Base-by-base conservation (phyloP, 164 flowering plant species). In the Litsea cubeba region DNA sequence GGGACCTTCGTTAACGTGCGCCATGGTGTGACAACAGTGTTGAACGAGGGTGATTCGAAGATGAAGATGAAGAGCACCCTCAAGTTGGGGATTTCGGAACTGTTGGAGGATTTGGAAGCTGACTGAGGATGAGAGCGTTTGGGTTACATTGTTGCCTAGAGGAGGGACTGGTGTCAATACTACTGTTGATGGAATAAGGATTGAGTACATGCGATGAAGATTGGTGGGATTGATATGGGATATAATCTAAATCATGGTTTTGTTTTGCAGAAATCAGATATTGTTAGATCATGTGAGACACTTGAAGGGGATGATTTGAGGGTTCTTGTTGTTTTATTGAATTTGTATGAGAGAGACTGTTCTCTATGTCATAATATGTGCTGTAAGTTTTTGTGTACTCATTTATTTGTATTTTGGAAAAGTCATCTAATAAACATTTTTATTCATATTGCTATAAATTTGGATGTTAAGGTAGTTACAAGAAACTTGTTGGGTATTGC, bases 61-160 rank as follows among this genome's bases (percentile, higher is more conserved):
- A 49, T 18, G 70, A 75, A 62, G 60, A 63, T n/a, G 69, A 81
- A 81, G 77, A 76, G 50, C 2, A 68, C 18, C 50, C 65, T 80
- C 4, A 80, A 81, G 67, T 26, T 81, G 70, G 83, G 83, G 49
- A 78, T 81, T 40, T 81, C 81, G 6, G 81, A 78, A 65, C 23
- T 78, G 50, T 46, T 78, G 66, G 75, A 76, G 67, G 79, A 78
- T 67, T 72, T 81, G 26, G 83, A 81, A 26, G 83, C 83, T 22
- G 79, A 78, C n/a, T 24, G 75, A 50, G n/a, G 81, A 77, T 32
- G 77, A 81, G 72, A 76, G 68, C 71, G 74, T 81, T 50, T 81
- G 81, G 81, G 81, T 81, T 14, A 71, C 79, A 0, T n/a, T 81
- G 71, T 79, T 81, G 22, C 83, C 81, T 0, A 76, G 80, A 74